A percentile compares a stretch with the other conserved stretches of the same genome.
These are phyloP conservation scores for Sporothrix mexicana DNA, from an alignment of 2,329 filamentous ascomycete genomes.

Conservation along the genomic window DNA sequence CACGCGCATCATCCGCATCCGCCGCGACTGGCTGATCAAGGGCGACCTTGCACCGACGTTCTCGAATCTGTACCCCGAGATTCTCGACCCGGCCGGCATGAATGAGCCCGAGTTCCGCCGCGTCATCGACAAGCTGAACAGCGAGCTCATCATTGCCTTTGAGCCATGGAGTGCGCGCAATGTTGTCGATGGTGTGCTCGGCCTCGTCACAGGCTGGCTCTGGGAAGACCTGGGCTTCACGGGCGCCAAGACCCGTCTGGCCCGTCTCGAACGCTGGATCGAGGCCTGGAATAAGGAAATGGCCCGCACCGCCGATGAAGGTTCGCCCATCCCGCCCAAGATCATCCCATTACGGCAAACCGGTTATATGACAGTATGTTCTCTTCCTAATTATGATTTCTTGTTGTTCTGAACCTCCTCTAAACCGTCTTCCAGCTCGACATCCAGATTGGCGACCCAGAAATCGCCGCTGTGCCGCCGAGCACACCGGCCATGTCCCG, in stretches of 20 bases:
- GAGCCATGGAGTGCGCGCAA: slow-evolving; percentile 78
- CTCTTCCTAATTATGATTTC: background rate
- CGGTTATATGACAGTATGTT: slow-evolving; percentile 40
- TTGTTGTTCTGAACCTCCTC: background rate
- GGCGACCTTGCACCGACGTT: slow-evolving; percentile 93
- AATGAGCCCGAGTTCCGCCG: slow-evolving; percentile 84
- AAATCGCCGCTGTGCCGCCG: slow-evolving; percentile 39
- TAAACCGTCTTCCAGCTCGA: slow-evolving; percentile 36
- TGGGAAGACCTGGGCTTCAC: slow-evolving; percentile 90
- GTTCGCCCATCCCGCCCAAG: slow-evolving; percentile 37
- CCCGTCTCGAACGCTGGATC: slow-evolving; percentile 77
- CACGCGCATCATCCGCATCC: slow-evolving; percentile 90
- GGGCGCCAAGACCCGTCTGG: slow-evolving; percentile 73
- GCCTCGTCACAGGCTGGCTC: slow-evolving; percentile 86
- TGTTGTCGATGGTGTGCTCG: slow-evolving; percentile 77
- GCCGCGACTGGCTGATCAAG: slow-evolving; percentile 86
- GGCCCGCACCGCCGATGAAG: slow-evolving; percentile 47
- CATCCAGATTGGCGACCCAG: slow-evolving; percentile 40
- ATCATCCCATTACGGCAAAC: slow-evolving; percentile 40
- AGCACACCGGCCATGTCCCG: slow-evolving; percentile 37
- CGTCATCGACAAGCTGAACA: slow-evolving; percentile 82
- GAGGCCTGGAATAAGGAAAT: slow-evolving; percentile 83
- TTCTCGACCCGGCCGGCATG: slow-evolving; percentile 82
- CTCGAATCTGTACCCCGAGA: slow-evolving; percentile 94
- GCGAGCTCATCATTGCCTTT: slow-evolving; percentile 76